Percentiles rank a stretch among this genome's conserved stretches.
Conservation (phyloP, 257 asterid species). For the Solanum lycopersicoides region DNA sequence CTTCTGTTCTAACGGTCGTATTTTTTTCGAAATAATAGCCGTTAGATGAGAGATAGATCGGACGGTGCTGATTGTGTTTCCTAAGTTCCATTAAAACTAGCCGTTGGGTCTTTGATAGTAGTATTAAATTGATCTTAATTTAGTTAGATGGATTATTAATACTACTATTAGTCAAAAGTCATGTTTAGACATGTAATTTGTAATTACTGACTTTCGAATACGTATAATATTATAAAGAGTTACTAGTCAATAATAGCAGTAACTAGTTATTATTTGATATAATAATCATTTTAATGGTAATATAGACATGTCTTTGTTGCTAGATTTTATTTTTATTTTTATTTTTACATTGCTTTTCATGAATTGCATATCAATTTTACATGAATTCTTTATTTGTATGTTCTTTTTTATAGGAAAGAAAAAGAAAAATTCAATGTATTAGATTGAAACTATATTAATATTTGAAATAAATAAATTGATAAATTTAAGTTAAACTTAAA, state of each 20-base stretch:
- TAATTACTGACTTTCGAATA: not conserved
- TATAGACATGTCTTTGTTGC: not conserved
- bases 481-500: no score
- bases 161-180: not conserved
- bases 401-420: not conserved
- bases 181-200: no score
- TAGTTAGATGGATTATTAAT: not conserved
- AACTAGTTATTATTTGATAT: no score
- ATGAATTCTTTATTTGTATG: no score
- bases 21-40: slow-evolving; percentile 17
- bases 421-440: not conserved
- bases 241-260: no score
- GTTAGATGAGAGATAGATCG: slow-evolving; percentile 28
- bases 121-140: not conserved
- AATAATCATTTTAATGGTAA: not conserved
- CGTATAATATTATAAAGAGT: no score
- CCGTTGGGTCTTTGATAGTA: not conserved
- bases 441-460: not conserved
- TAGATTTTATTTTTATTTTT: no score
- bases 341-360: not conserved
- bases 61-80: slow-evolving; percentile 10
- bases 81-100: not conserved
- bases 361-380: not conserved
- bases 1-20: slow-evolving; percentile 49
- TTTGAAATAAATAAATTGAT: not conserved